These are phyloP conservation scores for Paraphoma sp. DNA, from an alignment of 2,329 filamentous ascomycete species.

Conservation along the genomic window DNA sequence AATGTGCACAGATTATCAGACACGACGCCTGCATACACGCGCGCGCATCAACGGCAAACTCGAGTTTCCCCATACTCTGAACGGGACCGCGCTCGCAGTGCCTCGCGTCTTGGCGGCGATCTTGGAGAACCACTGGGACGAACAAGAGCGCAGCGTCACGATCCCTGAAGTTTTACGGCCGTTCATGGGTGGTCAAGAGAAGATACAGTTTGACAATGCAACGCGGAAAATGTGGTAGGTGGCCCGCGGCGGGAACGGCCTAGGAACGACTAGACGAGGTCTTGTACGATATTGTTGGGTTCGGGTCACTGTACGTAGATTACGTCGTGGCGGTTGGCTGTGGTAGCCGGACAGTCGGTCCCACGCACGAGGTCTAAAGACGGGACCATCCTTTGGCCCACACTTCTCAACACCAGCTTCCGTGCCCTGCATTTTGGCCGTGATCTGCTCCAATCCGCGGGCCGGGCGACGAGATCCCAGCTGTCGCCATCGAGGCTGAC, in stretches of 20 bases:
- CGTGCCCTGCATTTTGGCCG: slow-evolving; percentile 15
- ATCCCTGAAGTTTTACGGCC: slow-evolving; percentile 80
- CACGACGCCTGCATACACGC: slow-evolving; percentile 78
- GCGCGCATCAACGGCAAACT: slow-evolving; percentile 65
- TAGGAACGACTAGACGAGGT: background rate
- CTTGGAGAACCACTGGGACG: slow-evolving; percentile 89
- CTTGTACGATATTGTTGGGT: background rate
- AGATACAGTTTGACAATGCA: slow-evolving; percentile 23
- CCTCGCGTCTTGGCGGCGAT: slow-evolving; percentile 88
- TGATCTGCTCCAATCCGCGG: slow-evolving; percentile 24
- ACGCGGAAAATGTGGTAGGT: too few relatives aligned
- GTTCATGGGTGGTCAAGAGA: slow-evolving; percentile 73
- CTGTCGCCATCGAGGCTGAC: slow-evolving; percentile 35
- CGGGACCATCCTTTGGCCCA: slow-evolving; percentile 10
- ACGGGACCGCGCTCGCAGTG: slow-evolving; percentile 91
- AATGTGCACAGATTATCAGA: slow-evolving; percentile 95
- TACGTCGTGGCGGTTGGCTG: slow-evolving; percentile 10
- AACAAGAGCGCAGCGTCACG: slow-evolving; percentile 67
- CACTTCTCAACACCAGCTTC: slow-evolving; percentile 10
- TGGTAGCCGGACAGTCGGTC: slow-evolving; percentile 1
- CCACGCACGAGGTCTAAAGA: slow-evolving; percentile 1
- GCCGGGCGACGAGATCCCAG: slow-evolving; percentile 18
- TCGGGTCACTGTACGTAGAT: slow-evolving; percentile 12
- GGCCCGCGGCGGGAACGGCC: too few relatives aligned
- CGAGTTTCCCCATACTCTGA: slow-evolving; percentile 85